A percentile compares a stretch with the other conserved stretches of the same genome.
These are phyloP conservation scores for Claviceps fusiformis DNA, from an alignment of 2,329 filamentous ascomycete species.

Conservation along the genomic window DNA sequence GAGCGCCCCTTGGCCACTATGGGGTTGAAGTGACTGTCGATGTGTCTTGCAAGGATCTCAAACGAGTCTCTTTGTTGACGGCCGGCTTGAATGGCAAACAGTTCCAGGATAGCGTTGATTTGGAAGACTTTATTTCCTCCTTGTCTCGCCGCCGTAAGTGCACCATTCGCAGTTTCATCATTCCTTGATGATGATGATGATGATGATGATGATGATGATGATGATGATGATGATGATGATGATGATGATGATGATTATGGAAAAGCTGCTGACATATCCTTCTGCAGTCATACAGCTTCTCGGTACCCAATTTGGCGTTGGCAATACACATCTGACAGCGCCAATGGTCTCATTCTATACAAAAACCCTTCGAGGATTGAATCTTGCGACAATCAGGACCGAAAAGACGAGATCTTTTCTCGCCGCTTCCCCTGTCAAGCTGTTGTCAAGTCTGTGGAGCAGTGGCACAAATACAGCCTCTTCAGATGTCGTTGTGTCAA, in stretches of 20 bases:
- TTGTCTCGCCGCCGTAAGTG: slow-evolving; percentile 58
- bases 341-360: slow-evolving; percentile 66
- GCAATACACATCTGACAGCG: slow-evolving; percentile 49
- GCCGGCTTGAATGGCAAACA: slow-evolving; percentile 54
- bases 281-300: slow-evolving; percentile 58
- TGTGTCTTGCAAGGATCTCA: slow-evolving; percentile 40
- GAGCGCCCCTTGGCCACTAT: slow-evolving; percentile 51
- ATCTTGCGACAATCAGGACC: slow-evolving; percentile 41
- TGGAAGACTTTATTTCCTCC: slow-evolving; percentile 60
- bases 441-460: slow-evolving; percentile 70
- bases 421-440: slow-evolving; percentile 76
- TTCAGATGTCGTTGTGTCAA: slow-evolving; percentile 13
- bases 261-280: slow-evolving; percentile 11
- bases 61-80: slow-evolving; percentile 35
- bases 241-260: no score
- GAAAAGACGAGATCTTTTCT: slow-evolving; percentile 58
- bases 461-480: slow-evolving; percentile 33
- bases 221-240: no score
- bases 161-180: background rate
- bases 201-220: no score
- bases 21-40: slow-evolving; percentile 60
- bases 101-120: slow-evolving; percentile 60
- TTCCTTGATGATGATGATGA: background rate
- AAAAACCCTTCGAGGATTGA: slow-evolving; percentile 59
- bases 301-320: slow-evolving; percentile 53